Evolutionary conservation across 805 yeast species (phyloP).

Genomic region (Kodamaea kaohsiungensis): DNA sequence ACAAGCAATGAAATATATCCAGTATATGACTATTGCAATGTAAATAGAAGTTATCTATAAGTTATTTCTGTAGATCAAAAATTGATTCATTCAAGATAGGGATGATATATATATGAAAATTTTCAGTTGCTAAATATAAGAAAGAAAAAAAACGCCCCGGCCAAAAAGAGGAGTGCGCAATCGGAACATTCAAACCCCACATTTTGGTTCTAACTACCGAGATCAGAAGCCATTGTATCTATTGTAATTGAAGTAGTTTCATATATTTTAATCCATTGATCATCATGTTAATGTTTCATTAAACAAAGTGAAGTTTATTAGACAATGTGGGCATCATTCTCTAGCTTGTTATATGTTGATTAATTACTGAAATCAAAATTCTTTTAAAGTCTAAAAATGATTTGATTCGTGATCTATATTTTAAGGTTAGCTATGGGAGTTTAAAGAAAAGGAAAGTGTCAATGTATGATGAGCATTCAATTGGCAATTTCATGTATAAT

Average conservation of each 20-base stretch:
- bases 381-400: no score
- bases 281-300: no score
- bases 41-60: background rate
- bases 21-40: constrained; percentile 7
- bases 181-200: background rate
- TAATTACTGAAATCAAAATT: no score
- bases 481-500: background rate
- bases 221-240: background rate
- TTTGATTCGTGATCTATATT: no score
- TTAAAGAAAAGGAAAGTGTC: no score
- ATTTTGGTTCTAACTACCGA: background rate
- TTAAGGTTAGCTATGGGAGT: no score
- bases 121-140: background rate
- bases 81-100: background rate
- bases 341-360: no score
- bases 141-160: background rate
- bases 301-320: no score
- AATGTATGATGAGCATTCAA: no score
- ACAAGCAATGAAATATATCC: constrained; percentile 7
- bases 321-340: no score
- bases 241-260: background rate
- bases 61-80: no score
- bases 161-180: background rate
- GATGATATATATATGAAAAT: background rate
- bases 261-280: background rate